Evolutionary conservation across 2,329 filamentous ascomycete species (phyloP), one percentile per base, ranked within the genome.

Genomic region (Sporothrix schenckii): DNA sequence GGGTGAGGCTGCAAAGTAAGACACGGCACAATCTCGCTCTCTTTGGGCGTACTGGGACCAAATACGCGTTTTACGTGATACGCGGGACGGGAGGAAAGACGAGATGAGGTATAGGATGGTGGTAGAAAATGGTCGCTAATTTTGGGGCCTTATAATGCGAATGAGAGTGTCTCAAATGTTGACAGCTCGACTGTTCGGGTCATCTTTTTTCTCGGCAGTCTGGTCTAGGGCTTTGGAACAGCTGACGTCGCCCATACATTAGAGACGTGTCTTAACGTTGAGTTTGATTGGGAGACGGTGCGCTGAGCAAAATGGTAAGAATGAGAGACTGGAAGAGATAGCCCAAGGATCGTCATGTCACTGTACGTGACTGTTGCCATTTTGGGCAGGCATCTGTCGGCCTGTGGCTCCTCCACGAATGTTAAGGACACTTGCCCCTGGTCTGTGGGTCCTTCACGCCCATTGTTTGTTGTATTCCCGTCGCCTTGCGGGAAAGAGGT

Each of bases 31-130:
- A 16, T 47, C 41, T 47, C 41, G 41, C 41, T 47, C 41, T 47
- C 56, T 34, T 30, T 58, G 30, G 54, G 54, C 54, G 54, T 58
- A 10, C 52, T 54, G 27, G 24, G 41, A 16, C 27, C 14, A 6
- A 68, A 68, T 56, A 68, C 66, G 66, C 66, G 66, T 68, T 56
- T 68, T 68, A 68, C 66, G 66, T 68, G 52, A 68, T 68, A 68
- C 66, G 66, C 19, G 54, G 19, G 56, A 2, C 30, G 13, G 19
- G 56, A 41, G 4, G 34, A 60, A 19, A 60, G 34, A 41, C 19
- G 34, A 60, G 16, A 41, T 39, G 41, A 10, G 34, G 21, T 5
- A n/a, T 39, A 21, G 34, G 19, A 41, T 21, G 56, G 50, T 34
- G 34, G 34, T 34, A 30, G 11, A 5, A 5, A n/a, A 34, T 21